Conservation (phyloP, 1,284 basidiomycete species). For the Marasmius fiardii region DNA sequence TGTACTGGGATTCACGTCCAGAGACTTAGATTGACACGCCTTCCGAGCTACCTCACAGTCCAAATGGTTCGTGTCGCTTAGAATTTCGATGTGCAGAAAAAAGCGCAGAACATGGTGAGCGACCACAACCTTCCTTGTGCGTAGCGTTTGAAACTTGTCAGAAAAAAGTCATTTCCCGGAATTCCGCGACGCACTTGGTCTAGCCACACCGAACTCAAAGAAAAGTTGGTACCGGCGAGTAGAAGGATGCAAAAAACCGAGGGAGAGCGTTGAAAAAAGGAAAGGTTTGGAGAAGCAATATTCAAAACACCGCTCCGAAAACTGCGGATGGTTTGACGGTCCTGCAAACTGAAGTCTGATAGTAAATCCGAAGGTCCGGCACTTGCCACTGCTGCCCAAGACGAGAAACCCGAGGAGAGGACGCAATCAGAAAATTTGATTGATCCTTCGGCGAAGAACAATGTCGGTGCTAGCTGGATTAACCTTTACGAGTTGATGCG, state of each 20-base stretch:
- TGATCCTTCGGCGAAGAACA: conserved; percentile 59
- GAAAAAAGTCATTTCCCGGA: conserved; percentile 92
- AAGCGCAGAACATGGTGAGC: conserved; percentile 86
- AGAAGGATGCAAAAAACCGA: conserved; percentile 75
- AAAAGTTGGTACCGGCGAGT: conserved; percentile 69
- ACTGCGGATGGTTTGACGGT: conserved; percentile 21
- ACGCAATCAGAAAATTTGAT: conserved; percentile 37
- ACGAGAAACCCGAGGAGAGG: conserved; percentile 41
- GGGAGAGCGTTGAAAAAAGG: conserved; percentile 82
- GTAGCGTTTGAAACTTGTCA: conserved; percentile 24
- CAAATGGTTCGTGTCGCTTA: conserved; percentile 97
- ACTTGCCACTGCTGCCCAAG: conserved; percentile 19
- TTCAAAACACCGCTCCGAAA: conserved; percentile 20
- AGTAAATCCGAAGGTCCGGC: conserved; percentile 23
- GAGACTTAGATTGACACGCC: conserved; percentile 77
- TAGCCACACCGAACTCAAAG: conserved; percentile 77
- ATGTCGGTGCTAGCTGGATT: conserved; percentile 70
- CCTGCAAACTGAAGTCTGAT: conserved; percentile 25
- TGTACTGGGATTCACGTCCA: conserved; percentile 85
- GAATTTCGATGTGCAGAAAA: conserved; percentile 88
- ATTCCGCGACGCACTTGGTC: conserved; percentile 84
- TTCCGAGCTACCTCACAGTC: conserved; percentile 84
- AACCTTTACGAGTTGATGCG: conserved; percentile 82
- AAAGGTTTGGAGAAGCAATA: conserved; percentile 70
- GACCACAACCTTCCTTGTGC: not conserved